Evolutionary conservation across 352 stramenopile genomes (phyloP).

Genomic region (Sclerospora graminicola): DNA sequence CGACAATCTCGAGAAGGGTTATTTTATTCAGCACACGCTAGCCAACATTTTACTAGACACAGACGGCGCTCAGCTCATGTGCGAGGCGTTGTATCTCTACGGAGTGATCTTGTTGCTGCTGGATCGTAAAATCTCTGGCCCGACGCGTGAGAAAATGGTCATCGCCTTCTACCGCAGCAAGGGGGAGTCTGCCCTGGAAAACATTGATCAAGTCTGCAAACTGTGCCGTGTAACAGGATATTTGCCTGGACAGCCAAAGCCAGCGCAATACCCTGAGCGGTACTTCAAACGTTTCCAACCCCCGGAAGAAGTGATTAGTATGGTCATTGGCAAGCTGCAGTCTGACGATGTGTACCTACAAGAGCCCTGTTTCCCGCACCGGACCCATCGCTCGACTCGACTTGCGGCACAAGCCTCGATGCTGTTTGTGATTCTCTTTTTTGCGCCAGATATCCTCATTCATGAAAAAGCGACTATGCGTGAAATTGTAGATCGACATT

Average conservation of each 20-base stretch:
- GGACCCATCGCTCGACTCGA: conserved; percentile 87
- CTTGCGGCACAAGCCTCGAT: conserved; percentile 88
- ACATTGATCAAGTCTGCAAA: conserved; percentile 89
- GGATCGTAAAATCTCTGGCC: conserved; percentile 84
- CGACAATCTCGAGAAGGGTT: conserved; percentile 87
- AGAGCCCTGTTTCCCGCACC: conserved; percentile 86
- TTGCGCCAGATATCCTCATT: conserved; percentile 87
- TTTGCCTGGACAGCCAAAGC: conserved; percentile 74
- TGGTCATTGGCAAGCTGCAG: conserved; percentile 90
- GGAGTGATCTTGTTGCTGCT: conserved; percentile 91
- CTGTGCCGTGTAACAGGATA: conserved; percentile 86
- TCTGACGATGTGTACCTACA: conserved; percentile 93
- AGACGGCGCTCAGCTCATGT: conserved; percentile 90
- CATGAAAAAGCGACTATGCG: conserved; percentile 89
- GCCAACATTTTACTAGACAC: conserved; percentile 91
- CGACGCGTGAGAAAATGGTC: conserved; percentile 89
- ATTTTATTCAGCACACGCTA: conserved; percentile 93
- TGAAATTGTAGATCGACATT: conserved; percentile 93
- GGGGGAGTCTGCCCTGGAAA: conserved; percentile 81
- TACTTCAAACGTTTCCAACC: conserved; percentile 85
- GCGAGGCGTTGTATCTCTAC: conserved; percentile 92
- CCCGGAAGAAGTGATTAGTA: conserved; percentile 83
- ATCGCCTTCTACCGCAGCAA: conserved; percentile 83
- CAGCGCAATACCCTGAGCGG: conserved; percentile 78
- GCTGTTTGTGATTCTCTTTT: conserved; percentile 94